These are phyloP conservation scores for Plasmodium vivax DNA, from an alignment of 169 alveolate species.

Conservation along the genomic window DNA sequence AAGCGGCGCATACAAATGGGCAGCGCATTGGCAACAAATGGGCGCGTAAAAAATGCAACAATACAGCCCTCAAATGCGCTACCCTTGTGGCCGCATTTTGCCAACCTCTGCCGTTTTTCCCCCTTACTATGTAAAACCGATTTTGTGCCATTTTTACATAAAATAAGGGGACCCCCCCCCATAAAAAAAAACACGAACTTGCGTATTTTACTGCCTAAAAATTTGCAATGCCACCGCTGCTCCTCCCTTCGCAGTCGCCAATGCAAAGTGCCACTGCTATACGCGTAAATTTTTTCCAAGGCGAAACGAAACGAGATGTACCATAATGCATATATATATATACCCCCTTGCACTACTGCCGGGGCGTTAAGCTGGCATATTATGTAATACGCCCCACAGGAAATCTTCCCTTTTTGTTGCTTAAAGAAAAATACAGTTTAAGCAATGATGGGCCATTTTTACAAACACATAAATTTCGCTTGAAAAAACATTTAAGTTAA, in stretches of 20 bases:
- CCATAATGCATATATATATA: background rate
- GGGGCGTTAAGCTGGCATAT: background rate
- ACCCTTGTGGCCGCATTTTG: background rate
- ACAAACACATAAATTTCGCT: background rate
- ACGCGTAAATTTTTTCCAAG: background rate
- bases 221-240: background rate
- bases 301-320: background rate
- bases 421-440: background rate
- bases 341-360: background rate
- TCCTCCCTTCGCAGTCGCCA: background rate
- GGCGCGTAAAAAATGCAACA: background rate
- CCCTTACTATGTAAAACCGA: background rate
- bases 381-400: background rate
- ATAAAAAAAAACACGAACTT: no score
- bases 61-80: background rate
- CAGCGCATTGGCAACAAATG: background rate
- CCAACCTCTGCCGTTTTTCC: background rate
- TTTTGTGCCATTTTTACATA: background rate
- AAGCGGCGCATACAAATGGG: background rate
- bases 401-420: background rate
- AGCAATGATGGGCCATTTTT: background rate
- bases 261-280: background rate
- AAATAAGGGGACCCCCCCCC: background rate
- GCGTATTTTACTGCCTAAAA: background rate
- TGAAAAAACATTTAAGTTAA: background rate